Evolutionary conservation across 1,284 basidiomycete genomes (phyloP).

Genomic region (Papiliotrema fonsecae): DNA sequence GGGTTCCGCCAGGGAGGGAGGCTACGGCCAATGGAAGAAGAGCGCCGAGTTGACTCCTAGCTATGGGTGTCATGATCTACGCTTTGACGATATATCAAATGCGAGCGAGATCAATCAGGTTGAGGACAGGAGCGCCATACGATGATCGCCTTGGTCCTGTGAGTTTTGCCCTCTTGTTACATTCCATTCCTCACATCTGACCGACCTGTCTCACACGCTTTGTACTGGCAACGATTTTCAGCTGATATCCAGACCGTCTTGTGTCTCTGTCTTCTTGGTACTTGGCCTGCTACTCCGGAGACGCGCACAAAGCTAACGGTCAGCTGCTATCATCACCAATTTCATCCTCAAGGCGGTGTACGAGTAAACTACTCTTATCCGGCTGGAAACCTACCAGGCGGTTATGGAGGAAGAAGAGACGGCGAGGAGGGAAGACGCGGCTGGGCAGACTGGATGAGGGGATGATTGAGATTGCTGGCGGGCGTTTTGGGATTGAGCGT

Average conservation of each 20-base stretch:
- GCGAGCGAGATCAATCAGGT: constrained; percentile 88
- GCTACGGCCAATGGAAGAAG: too few relatives aligned
- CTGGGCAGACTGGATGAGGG: too few relatives aligned
- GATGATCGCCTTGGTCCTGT: constrained; percentile 89
- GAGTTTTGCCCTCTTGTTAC: constrained; percentile 38
- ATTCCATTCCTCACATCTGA: not conserved
- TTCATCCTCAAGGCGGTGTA: constrained; percentile 62
- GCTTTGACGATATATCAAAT: constrained; percentile 94
- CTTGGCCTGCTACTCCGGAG: constrained; percentile 18
- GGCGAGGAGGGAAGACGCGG: too few relatives aligned
- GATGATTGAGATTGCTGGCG: too few relatives aligned
- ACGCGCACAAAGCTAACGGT: constrained; percentile 1
- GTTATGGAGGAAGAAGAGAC: too few relatives aligned
- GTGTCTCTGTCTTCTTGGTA: constrained; percentile 77
- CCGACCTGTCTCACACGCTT: not conserved
- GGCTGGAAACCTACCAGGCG: too few relatives aligned
- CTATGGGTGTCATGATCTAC: constrained; percentile 95
- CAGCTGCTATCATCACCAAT: constrained; percentile 83
- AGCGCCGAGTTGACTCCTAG: constrained; percentile 49
- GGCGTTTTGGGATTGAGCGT: too few relatives aligned
- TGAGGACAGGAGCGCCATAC: constrained; percentile 88
- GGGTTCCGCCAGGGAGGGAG: too few relatives aligned
- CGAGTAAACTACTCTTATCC: too few relatives aligned
- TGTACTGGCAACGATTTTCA: not conserved
- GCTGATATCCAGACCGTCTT: constrained; percentile 65